Conservation (phyloP, 768 basidiomycete species). For the Leccinum imitatum region DNA sequence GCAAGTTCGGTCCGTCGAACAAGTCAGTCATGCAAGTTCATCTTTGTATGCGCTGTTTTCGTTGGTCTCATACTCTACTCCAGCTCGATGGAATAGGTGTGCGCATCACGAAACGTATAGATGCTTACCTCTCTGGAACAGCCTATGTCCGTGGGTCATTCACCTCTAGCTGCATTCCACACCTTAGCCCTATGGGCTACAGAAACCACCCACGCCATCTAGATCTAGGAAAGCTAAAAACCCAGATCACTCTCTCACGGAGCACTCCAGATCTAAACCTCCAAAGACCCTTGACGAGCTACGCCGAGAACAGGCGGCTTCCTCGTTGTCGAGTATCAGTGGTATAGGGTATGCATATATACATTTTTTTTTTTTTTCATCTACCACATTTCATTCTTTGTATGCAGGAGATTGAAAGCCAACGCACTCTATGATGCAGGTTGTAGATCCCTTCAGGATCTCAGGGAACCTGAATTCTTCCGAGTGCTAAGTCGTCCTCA, state of each 20-base stretch:
- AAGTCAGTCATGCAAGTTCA: constrained; percentile 33
- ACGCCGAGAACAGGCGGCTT: constrained; percentile 29
- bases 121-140: constrained; percentile 36
- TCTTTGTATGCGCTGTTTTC: background rate
- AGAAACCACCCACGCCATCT: constrained; percentile 19
- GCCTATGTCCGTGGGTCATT: constrained; percentile 38
- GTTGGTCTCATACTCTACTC: constrained; percentile 8
- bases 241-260: constrained; percentile 5
- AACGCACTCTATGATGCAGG: constrained; percentile 51
- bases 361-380: background rate
- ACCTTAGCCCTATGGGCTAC: background rate
- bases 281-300: constrained; percentile 27
- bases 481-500: constrained; percentile 40
- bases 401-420: constrained; percentile 32
- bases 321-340: constrained; percentile 38
- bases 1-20: constrained; percentile 44
- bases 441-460: constrained; percentile 42
- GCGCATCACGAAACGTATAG: constrained; percentile 48
- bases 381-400: background rate
- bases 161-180: constrained; percentile 1
- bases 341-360: constrained; percentile 46
- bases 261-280: constrained; percentile 2
- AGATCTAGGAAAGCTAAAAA: constrained; percentile 3
- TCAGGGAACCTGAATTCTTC: constrained; percentile 39
- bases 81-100: constrained; percentile 36